A percentile compares a stretch with the other conserved stretches of the same genome.
Evolutionary conservation across 2,329 filamentous ascomycete species (phyloP).

Genomic region (Cercospora janseana): DNA sequence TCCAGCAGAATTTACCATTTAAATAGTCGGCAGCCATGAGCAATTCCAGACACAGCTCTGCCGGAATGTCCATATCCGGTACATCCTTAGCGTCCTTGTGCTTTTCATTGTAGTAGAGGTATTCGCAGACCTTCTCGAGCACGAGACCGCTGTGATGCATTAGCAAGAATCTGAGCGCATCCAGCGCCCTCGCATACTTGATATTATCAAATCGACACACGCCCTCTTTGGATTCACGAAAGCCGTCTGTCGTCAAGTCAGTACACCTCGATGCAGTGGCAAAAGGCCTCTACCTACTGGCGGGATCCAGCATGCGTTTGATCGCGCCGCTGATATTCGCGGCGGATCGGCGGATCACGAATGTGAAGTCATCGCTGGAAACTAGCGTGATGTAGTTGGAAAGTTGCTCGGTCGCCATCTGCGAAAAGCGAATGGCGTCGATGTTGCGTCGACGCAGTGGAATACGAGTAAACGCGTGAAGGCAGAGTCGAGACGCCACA

Average conservation of each 20-base stretch:
- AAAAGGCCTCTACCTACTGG: slow-evolving; percentile 49
- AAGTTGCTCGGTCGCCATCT: slow-evolving; percentile 9
- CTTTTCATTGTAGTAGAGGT: slow-evolving; percentile 79
- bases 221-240: slow-evolving; percentile 63
- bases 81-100: slow-evolving; percentile 69
- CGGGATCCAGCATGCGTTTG: slow-evolving; percentile 70
- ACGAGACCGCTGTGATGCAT: slow-evolving; percentile 59
- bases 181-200: slow-evolving; percentile 54
- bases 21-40: slow-evolving; percentile 76
- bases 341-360: slow-evolving; percentile 69
- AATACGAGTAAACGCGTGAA: too few relatives aligned
- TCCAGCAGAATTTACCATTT: slow-evolving; percentile 59
- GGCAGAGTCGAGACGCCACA: too few relatives aligned
- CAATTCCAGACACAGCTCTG: slow-evolving; percentile 74
- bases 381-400: slow-evolving; percentile 76
- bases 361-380: slow-evolving; percentile 73
- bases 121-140: slow-evolving; percentile 78
- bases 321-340: slow-evolving; percentile 69
- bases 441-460: background rate
- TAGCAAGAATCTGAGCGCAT: background rate
- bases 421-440: background rate
- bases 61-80: slow-evolving; percentile 76
- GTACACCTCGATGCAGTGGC: slow-evolving; percentile 4
- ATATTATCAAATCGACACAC: slow-evolving; percentile 70
- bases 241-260: slow-evolving; percentile 52